Conservation (phyloP, 192 early-diverging fungal genomes). For the Linnemannia hyalina region DNA sequence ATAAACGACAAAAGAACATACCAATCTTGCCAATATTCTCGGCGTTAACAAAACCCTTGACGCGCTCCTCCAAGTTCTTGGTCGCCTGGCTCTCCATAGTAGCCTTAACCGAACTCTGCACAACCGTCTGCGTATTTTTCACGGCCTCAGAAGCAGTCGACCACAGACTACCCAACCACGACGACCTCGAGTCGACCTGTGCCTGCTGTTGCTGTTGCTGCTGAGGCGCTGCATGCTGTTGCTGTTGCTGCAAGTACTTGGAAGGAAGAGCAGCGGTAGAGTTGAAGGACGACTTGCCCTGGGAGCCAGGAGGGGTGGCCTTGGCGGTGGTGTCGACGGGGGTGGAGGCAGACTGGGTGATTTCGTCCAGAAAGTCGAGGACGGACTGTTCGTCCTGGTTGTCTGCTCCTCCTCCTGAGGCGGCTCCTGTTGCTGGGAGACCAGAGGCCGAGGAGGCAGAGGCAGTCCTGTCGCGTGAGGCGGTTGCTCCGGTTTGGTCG, state of each 20-base stretch:
- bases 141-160: slow-evolving; percentile 69
- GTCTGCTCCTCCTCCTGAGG: background rate
- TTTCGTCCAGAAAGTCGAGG: slow-evolving; percentile 61
- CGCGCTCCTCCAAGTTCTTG: slow-evolving; percentile 63
- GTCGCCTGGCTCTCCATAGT: slow-evolving; percentile 63
- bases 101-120: slow-evolving; percentile 65
- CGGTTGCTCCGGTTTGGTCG: background rate
- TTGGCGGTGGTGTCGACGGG: slow-evolving; percentile 52
- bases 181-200: slow-evolving; percentile 26
- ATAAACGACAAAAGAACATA: slow-evolving; percentile 24
- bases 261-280: slow-evolving; percentile 12
- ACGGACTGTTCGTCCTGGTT: slow-evolving; percentile 58
- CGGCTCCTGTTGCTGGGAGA: background rate
- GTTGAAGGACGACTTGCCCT: slow-evolving; percentile 41
- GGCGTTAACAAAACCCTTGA: slow-evolving; percentile 67
- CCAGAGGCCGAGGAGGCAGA: slow-evolving; percentile 18
- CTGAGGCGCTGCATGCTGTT: slow-evolving; percentile 22
- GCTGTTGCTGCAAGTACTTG: slow-evolving; percentile 18
- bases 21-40: slow-evolving; percentile 73
- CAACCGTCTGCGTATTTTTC: slow-evolving; percentile 65
- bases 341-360: slow-evolving; percentile 53
- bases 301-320: slow-evolving; percentile 42
- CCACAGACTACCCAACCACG: slow-evolving; percentile 66
- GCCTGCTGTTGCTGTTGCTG: slow-evolving; percentile 40
- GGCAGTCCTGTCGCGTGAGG: slow-evolving; percentile 9